Conservation (phyloP, 306 rosid species). For the Prinsepia uniflora region DNA sequence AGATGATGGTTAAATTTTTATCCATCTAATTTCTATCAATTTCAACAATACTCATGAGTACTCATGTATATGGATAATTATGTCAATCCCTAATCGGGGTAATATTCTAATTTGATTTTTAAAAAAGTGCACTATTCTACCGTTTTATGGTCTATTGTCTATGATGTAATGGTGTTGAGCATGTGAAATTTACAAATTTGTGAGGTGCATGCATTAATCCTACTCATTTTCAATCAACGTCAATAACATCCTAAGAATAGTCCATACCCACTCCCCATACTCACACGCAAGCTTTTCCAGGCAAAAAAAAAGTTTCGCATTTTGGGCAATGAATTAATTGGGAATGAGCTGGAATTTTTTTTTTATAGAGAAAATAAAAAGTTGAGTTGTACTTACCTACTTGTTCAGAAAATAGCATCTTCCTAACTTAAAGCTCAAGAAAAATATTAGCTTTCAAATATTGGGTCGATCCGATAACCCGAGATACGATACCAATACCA, state of each 20-base stretch:
- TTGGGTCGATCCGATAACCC: not conserved
- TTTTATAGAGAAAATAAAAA: not conserved
- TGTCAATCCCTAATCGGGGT: too few relatives aligned
- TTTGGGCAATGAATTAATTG: not conserved
- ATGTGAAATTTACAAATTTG: not conserved
- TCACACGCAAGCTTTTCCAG: not conserved
- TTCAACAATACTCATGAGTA: too few relatives aligned
- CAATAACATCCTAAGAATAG: not conserved
- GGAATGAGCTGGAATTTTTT: not conserved
- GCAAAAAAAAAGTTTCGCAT: not conserved
- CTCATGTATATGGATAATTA: too few relatives aligned
- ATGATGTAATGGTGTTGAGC: too few relatives aligned
- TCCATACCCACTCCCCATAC: not conserved
- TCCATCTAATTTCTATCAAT: too few relatives aligned
- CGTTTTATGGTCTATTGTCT: too few relatives aligned
- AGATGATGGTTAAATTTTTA: too few relatives aligned
- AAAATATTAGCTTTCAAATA: not conserved
- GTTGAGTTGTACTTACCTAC: not conserved
- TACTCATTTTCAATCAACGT: not conserved
- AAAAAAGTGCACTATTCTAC: too few relatives aligned
- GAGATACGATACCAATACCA: not conserved
- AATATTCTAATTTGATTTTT: too few relatives aligned
- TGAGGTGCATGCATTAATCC: not conserved
- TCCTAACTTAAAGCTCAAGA: slow-evolving; percentile 13
- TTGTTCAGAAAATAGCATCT: not conserved